Conservation (phyloP, 2,329 filamentous ascomycete species). For the Talaromyces funiculosus region DNA sequence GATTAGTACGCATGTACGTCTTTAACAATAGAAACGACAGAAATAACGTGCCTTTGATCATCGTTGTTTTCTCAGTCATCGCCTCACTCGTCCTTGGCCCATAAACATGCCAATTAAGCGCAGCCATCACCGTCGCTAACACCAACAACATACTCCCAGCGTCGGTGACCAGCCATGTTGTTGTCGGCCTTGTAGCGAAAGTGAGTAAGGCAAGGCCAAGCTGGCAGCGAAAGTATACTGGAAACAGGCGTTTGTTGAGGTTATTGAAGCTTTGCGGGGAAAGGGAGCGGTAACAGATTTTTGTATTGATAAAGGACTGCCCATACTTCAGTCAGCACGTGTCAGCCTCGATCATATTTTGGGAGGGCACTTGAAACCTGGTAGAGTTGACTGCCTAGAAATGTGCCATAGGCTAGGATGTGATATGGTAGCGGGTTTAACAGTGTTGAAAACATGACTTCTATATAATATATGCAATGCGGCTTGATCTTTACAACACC, state of each 20-base stretch:
- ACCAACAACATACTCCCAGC: conserved; percentile 24
- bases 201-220: conserved; percentile 31
- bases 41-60: conserved; percentile 19
- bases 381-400: conserved; percentile 37
- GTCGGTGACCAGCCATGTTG: conserved; percentile 23
- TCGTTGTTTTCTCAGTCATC: conserved; percentile 28
- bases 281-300: conserved; percentile 32
- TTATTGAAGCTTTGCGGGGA: conserved; percentile 34
- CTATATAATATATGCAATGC: neutral
- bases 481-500: neutral
- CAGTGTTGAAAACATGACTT: conserved; percentile 8
- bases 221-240: conserved; percentile 36
- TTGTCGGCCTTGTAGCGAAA: conserved; percentile 28
- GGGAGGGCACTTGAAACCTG: conserved; percentile 18
- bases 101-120: conserved; percentile 32
- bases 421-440: conserved; percentile 29
- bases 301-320: conserved; percentile 39
- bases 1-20: neutral
- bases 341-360: neutral
- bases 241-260: conserved; percentile 38
- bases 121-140: conserved; percentile 27
- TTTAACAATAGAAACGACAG: too few relatives aligned
- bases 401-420: conserved; percentile 34
- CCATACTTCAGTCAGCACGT: neutral
- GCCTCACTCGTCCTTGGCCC: conserved; percentile 31